Evolutionary conservation across 2,329 filamentous ascomycete species (phyloP), one percentile per base, ranked within the genome.

Genomic region (Colletotrichum tofieldiae): DNA sequence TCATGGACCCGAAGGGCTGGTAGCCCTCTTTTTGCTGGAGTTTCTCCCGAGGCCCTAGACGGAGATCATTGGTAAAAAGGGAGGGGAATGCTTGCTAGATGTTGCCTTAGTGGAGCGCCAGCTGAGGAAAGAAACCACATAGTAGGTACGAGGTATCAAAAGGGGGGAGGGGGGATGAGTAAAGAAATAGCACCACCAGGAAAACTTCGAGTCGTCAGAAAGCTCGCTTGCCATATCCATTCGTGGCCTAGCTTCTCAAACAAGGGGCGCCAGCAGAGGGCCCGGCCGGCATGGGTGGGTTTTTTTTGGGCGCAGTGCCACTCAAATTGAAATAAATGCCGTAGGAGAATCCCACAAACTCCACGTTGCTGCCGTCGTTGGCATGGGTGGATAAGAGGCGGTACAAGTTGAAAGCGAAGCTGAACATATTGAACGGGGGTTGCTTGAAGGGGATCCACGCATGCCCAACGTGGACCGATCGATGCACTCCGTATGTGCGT

Each of bases 181-280:
- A 29, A 54, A 47, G 3, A 47, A n/a, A 47, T n/a, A n/a, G 18
- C 23, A 59, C 37, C 51, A 39, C n/a, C n/a, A n/a, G n/a, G 37
- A n/a, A 64, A 68, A 41, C 32, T 39, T 23, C 14, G 39, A 56
- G 32, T 39, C 16, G 29, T 12, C 9, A 12, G 20, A 26, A 52
- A 47, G 43, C 26, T 66, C 67, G 67, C 67, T 70, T 70, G 54
- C 26, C n/a, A 45, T 70, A n/a, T 60, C 67, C 61, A n/a, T 66
- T 66, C 29, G 2, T 39, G 54, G 61, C 54, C 67, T 70, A 70
- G 67, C 35, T 18, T 29, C 18, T 35, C 3, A 11, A 12, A 11
- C 37, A 59, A 63, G 35, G 61, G 23, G 7, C 16, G 23, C n/a
- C 11, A 45, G 37, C 7, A 4, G 39, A 45, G 39, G 35, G 32